Evolutionary conservation across 2,329 filamentous ascomycete species (phyloP).

Genomic region (Didymella sp.): DNA sequence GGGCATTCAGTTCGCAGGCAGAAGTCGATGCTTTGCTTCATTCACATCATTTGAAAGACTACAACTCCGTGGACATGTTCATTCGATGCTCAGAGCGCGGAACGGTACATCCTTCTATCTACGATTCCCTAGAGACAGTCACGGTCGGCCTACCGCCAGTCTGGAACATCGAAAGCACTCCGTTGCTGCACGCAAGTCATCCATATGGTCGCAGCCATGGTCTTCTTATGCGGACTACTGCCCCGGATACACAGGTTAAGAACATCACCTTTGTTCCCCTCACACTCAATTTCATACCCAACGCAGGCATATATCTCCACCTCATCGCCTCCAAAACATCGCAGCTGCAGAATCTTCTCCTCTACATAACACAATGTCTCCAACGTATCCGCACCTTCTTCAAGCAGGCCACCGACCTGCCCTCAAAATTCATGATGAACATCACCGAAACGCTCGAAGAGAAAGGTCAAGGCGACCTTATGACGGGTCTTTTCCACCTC

Average conservation of each 20-base stretch:
- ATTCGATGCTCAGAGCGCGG: conserved; percentile 75
- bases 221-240: conserved; percentile 64
- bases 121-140: conserved; percentile 84
- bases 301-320: conserved; percentile 79
- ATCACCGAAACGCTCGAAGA: conserved; percentile 77
- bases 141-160: conserved; percentile 61
- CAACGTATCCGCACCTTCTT: conserved; percentile 82
- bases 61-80: conserved; percentile 80
- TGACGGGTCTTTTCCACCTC: conserved; percentile 81
- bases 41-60: conserved; percentile 64
- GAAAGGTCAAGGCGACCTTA: conserved; percentile 69
- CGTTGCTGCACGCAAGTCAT: conserved; percentile 72
- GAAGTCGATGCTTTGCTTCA: conserved; percentile 52
- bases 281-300: conserved; percentile 82
- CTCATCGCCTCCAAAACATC: conserved; percentile 87
- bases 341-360: conserved; percentile 81
- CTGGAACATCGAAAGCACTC: conserved; percentile 55
- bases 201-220: conserved; percentile 77
- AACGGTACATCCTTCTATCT: conserved; percentile 77
- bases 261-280: conserved; percentile 65
- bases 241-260: conserved; percentile 35
- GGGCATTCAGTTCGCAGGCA: conserved; percentile 49
- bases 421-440: conserved; percentile 76
- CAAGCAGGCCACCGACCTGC: conserved; percentile 81
- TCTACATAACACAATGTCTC: conserved; percentile 83